Base-by-base conservation (phyloP, 441 rosid species). In the Brassica balearica region DNA sequence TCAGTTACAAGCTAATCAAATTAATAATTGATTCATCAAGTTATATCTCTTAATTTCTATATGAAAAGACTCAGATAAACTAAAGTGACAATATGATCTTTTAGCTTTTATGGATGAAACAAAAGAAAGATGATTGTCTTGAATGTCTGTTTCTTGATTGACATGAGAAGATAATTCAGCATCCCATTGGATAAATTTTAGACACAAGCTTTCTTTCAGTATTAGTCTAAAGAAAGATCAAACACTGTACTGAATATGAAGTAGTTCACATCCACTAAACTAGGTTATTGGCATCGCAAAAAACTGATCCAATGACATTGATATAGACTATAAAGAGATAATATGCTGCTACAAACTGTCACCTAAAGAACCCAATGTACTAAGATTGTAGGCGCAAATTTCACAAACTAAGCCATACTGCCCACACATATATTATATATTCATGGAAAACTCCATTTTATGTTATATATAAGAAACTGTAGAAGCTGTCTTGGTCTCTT, bases 261-360 rank as follows among this genome's bases (percentile, higher is more conserved):
- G 46, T 61, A 73, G 19, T 63, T 27, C 69, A 55, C 2, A 51
- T 51, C 61, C 20, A 73, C 32, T 58, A 56, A 70, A 20, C 15
- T 17, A 65, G 19, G 32, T 23, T 22, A 10, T 4, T 60, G 29
- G 17, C 19, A 67, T 46, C 48, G 14, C 7, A 23, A 23, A 46
- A 60, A 15, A 43, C 19, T 25, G 43, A 41, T 72, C 25, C 38
- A 43, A 7, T 72, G 11, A 25, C 14, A 23, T 34, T 34, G 7
- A 34, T 34, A 34, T 19, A 19, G 15, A 41, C 51, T 15, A 29
- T 29, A 29, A 3, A 43, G 15, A 34, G 25, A 23, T 23, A 38
- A 8, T 38, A 22, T 38, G 9, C n/a, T 38, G 58, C 75, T 20
- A 11, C 34, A 60, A 67, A 67, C 5, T 29, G 34, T 29, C 34